Base-by-base conservation (phyloP, 1,284 basidiomycete genomes). In the Sporisorium iseilematis-ciliati region DNA sequence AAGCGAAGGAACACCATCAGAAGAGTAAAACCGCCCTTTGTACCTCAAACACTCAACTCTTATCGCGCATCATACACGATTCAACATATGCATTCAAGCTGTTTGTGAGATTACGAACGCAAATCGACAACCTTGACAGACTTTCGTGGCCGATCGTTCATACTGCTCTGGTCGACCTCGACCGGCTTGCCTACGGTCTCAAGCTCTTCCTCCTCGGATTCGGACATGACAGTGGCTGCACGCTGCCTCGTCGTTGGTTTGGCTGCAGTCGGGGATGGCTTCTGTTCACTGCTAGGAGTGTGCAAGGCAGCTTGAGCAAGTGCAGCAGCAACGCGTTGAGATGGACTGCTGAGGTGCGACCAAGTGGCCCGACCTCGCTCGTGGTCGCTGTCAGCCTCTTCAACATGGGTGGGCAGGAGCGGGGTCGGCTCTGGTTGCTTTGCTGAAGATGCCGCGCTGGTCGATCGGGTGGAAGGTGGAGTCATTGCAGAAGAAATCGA, bases 1-100 rank as follows among this genome's bases (percentile, higher is more conserved):
- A 51, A 76, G 74, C 62, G 69, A 76, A 52, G 69, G 74, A 2
- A 76, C 74, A 49, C 68, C 74, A 33, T 76, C 74, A 51, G 74
- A 72, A 45, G 74, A 76, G 33, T 66, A 42, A 68, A 1, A 21
- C 18, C 12, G 11, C 6, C 21, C 6, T 21, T 18, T 40, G n/a
- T 21, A 33, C 23, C 42, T 29, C 41, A 45, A n/a, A 20, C 12
- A 12, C n/a, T n/a, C 31, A 53, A 7, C 5, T 18, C 41, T 25
- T 42, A 50, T 20, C 14, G 23, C 26, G 23, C 43, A 48, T 41
- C 31, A 48, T 48, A 57, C 55, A 59, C 40, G 40, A 33, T 42
- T 21, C 16, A 14, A 23, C 11, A 50, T 18, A 6, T 51, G 31
- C 26, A 7, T 46, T 46, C 14, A 8, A 18, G 8, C 10, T 20